Base-by-base conservation (phyloP, 331 rosid species). In the Malus hybrid region DNA sequence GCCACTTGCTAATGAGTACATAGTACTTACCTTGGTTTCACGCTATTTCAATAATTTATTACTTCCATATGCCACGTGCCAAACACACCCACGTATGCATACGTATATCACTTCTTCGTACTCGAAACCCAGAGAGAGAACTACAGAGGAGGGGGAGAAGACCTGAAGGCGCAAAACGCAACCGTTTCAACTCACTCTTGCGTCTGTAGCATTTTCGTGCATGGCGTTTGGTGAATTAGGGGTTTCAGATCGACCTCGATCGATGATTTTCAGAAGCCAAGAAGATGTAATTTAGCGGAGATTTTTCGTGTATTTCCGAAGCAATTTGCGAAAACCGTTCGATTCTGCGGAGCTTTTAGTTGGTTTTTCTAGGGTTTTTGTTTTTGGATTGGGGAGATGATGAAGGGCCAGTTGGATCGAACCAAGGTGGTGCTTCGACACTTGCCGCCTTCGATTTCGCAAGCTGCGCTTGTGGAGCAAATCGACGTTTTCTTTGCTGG, bases 341-440 rank as follows among this genome's bases (percentile, higher is more conserved):
- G 31, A 4, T 5, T 33, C 27, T 32, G 27, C 48, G 15, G 4
- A 19, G 28, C 15, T 32, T 65, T 13, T 33, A 32, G 69, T 65
- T 66, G 39, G 22, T 67, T 68, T 72, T 68, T 52, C 71, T 88
- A 82, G 89, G 92, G 84, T 82, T 75, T 73, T 14, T 39, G 22
- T 4, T 64, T 65, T 32, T 65, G 20, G 69, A 54, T 10, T 60
- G 57, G 14, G 32, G 52, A 48, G 13, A 67, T 36, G 93, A 90
- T 86, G 96, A 93, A 89, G 79, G 88, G 74, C 13, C 86, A 80
- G 28, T 67, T 69, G 14, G 93, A 85, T 74, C 88, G 79, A 77
- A 93, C 93, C 75, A 93, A 90, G 82, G 93, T 91, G 72, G 97
- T 89, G 70, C 76, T 93, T 60, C 83, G 98, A 79, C 93, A 85